These are phyloP conservation scores for Wickerhamiella shivajii DNA, from an alignment of 805 yeast genomes.

Conservation along the genomic window DNA sequence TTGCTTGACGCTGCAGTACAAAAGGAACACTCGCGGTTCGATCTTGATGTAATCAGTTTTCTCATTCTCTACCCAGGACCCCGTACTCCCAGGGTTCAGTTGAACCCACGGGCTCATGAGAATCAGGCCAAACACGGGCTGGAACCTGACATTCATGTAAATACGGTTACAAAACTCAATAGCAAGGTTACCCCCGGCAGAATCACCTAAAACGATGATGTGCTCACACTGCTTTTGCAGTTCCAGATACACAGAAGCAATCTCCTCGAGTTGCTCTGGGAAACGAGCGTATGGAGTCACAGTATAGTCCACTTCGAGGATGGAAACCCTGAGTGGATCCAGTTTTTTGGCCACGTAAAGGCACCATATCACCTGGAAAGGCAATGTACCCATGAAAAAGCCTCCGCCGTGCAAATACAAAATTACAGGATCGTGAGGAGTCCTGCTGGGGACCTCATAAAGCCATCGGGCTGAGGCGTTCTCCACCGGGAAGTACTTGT, in stretches of 20 bases:
- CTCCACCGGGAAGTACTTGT: slow-evolving; percentile 5
- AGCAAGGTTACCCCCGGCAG: slow-evolving; percentile 23
- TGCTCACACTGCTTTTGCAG: slow-evolving; percentile 15
- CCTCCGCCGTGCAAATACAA: slow-evolving; percentile 20
- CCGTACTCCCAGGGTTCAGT: slow-evolving; percentile 1
- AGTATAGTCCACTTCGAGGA: slow-evolving; percentile 21
- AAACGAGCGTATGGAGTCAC: slow-evolving; percentile 14
- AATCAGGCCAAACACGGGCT: neutral
- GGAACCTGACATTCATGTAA: too few relatives aligned
- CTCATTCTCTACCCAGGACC: neutral
- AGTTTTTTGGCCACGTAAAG: slow-evolving; percentile 7
- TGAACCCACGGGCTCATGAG: slow-evolving; percentile 2
- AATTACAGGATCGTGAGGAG: slow-evolving; percentile 17
- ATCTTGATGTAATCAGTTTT: neutral
- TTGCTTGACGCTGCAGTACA: slow-evolving; percentile 1
- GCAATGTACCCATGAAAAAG: slow-evolving; percentile 12
- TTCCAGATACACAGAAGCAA: too few relatives aligned
- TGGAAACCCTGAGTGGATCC: slow-evolving; percentile 14
- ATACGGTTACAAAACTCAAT: too few relatives aligned
- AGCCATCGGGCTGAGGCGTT: slow-evolving; percentile 12
- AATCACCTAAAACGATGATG: slow-evolving; percentile 21
- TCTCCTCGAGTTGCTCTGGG: slow-evolving; percentile 22
- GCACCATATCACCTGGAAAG: slow-evolving; percentile 13
- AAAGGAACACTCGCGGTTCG: neutral
- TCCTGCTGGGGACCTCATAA: slow-evolving; percentile 14